Evolutionary conservation across 164 flowering plant genomes (phyloP).

Genomic region (Vitis amurensis): DNA sequence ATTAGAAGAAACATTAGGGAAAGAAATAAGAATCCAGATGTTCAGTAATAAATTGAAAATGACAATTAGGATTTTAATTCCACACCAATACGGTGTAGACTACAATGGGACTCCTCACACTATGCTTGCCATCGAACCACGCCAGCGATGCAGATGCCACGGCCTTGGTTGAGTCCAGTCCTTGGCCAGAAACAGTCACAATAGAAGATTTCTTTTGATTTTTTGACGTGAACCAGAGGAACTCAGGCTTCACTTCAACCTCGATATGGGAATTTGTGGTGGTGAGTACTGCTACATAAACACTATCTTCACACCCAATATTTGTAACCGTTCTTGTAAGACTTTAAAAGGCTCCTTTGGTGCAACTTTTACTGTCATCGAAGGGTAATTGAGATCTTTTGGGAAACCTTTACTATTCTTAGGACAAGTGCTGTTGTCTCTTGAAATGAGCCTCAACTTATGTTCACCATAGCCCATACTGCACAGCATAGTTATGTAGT

Average conservation of each 20-base stretch:
- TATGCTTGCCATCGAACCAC: slow-evolving; percentile 33
- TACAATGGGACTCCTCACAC: slow-evolving; percentile 31
- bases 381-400: slow-evolving; percentile 47
- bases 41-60: background rate
- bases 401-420: background rate
- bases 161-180: background rate
- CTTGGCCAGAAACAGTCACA: slow-evolving; percentile 22
- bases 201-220: slow-evolving; percentile 34
- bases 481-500: slow-evolving; percentile 40
- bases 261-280: background rate
- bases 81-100: slow-evolving; percentile 4
- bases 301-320: slow-evolving; percentile 38
- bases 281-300: slow-evolving; percentile 23
- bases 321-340: slow-evolving; percentile 43
- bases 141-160: slow-evolving; percentile 6
- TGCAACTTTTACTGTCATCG: slow-evolving; percentile 19
- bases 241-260: slow-evolving; percentile 28
- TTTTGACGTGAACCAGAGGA: slow-evolving; percentile 30
- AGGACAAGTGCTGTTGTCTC: slow-evolving; percentile 33
- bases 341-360: slow-evolving; percentile 1
- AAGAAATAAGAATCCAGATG: too few relatives aligned
- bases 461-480: slow-evolving; percentile 15
- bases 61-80: background rate
- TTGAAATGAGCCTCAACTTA: slow-evolving; percentile 22
- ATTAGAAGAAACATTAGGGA: too few relatives aligned